Base-by-base conservation (phyloP, 164 flowering plant genomes). In the Magnolia kwangsiensis region DNA sequence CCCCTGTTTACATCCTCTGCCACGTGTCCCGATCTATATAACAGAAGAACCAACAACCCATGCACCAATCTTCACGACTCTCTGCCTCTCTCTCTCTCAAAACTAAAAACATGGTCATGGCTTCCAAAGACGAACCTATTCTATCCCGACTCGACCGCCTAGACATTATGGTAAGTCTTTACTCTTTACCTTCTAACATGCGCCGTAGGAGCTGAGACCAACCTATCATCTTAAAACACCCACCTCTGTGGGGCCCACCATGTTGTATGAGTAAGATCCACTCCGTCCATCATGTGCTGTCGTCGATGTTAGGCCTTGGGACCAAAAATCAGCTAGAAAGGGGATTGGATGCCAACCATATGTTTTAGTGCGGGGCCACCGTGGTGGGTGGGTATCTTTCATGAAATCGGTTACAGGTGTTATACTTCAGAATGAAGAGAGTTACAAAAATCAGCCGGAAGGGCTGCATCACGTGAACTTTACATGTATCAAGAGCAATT, bases 61-160 rank as follows among this genome's bases (percentile, higher is more conserved):
- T 8, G 8, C 64, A 19, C 51, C 51, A 50, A 27, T 27, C 29
- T 27, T 27, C 29, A 27, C 29, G 29, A 27, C 29, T 1, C 29
- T 27, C 29, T 37, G 7, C 3, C 45, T 37, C 45, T 37, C 4
- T 24, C 27, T 27, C 45, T 37, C 45, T 37, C 4, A 20, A 66
- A 50, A 10, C 29, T 5, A 9, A 4, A 10, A 45, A 63, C 19
- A 21, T 18, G 8, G 3, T 1, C 21, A 78, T 78, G 80, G 50
- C 76, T 78, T 67, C 59, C 23, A 66, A 81, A 0, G 89, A 83
- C 73, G 91, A 87, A 77, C 92, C 93, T 0, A 83, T 91, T 31
- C 86, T 89, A 59, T 80, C 91, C 20, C 82, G 92, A 63, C 80
- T 92, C 7, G 91, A 90, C 68, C 90, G 91, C 5, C 84, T 92